phyloP scores from a whole-genome alignment of 1,284 basidiomycete genomes.

The Pseudozyma thailandica region DNA sequence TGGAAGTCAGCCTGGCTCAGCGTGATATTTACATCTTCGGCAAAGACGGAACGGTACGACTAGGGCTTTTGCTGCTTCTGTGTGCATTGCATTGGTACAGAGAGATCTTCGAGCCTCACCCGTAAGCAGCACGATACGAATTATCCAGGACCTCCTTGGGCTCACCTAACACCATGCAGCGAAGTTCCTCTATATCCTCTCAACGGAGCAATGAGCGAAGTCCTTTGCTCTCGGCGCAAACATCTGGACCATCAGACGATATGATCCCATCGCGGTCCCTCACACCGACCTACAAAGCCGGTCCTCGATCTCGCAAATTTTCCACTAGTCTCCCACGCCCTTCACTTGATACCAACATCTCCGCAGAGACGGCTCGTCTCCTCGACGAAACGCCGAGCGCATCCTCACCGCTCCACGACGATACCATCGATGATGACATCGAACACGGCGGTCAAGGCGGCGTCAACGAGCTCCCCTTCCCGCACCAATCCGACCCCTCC shows the following conservation, averaged over 20 bases:
- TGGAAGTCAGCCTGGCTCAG: too few relatives aligned
- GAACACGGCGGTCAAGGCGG: constrained; percentile 18
- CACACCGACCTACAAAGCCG: constrained; percentile 14
- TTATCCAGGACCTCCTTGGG: too few relatives aligned
- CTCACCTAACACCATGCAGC: constrained; percentile 25
- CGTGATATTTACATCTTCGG: too few relatives aligned
- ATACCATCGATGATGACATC: constrained; percentile 6
- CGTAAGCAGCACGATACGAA: too few relatives aligned
- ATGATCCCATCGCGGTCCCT: constrained; percentile 15
- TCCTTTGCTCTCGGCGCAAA: constrained; percentile 29
- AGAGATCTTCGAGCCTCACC: too few relatives aligned
- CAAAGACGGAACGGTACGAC: too few relatives aligned
- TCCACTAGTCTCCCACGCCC: constrained; percentile 14
- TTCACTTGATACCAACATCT: constrained; percentile 8
- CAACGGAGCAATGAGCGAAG: constrained; percentile 40
- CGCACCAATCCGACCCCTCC: constrained; percentile 39
- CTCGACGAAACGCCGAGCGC: constrained; percentile 7
- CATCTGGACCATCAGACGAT: constrained; percentile 9
- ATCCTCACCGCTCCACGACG: not conserved
- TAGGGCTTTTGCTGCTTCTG: too few relatives aligned
- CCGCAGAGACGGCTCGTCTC: constrained; percentile 20
- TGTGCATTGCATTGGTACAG: too few relatives aligned
- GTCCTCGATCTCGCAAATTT: constrained; percentile 22
- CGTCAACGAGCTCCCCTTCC: constrained; percentile 41
- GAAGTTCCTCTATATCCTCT: constrained; percentile 20